phyloP scores from a whole-genome alignment of 345 rosid genomes.

The Melastoma malabathricum region DNA sequence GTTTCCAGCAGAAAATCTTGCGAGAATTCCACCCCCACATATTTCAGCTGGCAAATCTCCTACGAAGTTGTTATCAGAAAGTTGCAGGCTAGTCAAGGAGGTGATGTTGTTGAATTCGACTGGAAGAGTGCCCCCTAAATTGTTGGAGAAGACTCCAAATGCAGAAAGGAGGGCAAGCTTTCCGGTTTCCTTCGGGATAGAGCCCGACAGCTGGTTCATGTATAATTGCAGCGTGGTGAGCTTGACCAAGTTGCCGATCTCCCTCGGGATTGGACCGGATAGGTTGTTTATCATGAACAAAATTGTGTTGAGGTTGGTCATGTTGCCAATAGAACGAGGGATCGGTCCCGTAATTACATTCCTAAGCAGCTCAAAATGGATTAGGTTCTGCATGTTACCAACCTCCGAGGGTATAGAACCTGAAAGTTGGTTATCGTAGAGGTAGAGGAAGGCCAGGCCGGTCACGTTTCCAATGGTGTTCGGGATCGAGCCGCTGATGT shows the following conservation, averaged over 20 bases:
- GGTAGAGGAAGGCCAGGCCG: neutral
- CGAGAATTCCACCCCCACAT: conserved; percentile 1
- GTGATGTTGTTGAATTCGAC: neutral
- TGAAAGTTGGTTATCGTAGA: neutral
- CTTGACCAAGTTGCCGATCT: neutral
- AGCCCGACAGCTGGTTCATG: neutral
- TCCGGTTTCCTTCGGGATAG: neutral
- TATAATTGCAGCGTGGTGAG: fast-evolving
- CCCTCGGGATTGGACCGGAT: neutral
- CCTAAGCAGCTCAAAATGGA: neutral
- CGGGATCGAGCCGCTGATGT: conserved; percentile 1
- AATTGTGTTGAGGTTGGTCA: neutral
- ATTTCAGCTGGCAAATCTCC: conserved; percentile 5
- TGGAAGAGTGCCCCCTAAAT: neutral
- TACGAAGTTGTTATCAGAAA: neutral
- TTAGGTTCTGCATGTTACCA: neutral
- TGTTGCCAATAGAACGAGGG: neutral
- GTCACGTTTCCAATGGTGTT: neutral
- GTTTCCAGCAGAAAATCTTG: neutral
- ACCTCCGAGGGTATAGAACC: neutral
- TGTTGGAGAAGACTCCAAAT: fast-evolving
- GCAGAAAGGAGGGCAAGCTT: neutral
- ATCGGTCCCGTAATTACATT: neutral
- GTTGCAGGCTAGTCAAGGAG: neutral
- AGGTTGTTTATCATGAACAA: neutral